phyloP scores from a whole-genome alignment of 2,329 filamentous ascomycete genomes.

The Cladorrhinum sp. region DNA sequence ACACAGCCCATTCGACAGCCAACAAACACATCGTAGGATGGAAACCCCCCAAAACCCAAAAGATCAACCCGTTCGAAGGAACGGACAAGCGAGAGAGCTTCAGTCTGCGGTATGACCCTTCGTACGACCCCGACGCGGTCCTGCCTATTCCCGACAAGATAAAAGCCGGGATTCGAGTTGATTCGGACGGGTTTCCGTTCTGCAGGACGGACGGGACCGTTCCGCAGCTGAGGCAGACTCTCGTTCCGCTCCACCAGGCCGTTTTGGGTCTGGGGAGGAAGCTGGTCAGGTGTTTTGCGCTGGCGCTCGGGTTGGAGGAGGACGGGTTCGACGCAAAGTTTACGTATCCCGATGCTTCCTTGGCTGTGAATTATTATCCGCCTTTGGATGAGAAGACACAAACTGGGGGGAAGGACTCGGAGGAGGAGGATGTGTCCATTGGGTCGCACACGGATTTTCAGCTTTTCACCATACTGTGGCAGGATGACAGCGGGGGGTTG shows the following conservation, averaged over 20 bases:
- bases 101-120: constrained; percentile 50
- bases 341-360: constrained; percentile 46
- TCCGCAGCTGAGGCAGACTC: constrained; percentile 46
- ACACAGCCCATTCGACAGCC: constrained; percentile 37
- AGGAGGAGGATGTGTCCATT: constrained; percentile 37
- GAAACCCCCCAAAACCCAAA: constrained; percentile 38
- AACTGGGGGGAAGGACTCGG: constrained; percentile 24
- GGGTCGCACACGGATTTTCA: constrained; percentile 54
- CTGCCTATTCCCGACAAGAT: constrained; percentile 42
- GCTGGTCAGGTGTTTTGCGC: constrained; percentile 51
- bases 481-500: constrained; percentile 42
- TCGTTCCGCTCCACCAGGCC: constrained; percentile 45
- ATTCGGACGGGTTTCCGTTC: constrained; percentile 50
- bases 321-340: constrained; percentile 53
- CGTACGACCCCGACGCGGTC: constrained; percentile 46
- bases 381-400: constrained; percentile 22
- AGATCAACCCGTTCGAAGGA: constrained; percentile 49
- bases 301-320: constrained; percentile 53
- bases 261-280: constrained; percentile 50
- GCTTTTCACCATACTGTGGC: constrained; percentile 47
- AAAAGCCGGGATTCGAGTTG: constrained; percentile 38
- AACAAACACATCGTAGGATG: constrained; percentile 44
- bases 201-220: constrained; percentile 39
- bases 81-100: constrained; percentile 52
- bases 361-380: constrained; percentile 43